Conservation (phyloP, 306 rosid genomes). For the Ziziphus jujuba region DNA sequence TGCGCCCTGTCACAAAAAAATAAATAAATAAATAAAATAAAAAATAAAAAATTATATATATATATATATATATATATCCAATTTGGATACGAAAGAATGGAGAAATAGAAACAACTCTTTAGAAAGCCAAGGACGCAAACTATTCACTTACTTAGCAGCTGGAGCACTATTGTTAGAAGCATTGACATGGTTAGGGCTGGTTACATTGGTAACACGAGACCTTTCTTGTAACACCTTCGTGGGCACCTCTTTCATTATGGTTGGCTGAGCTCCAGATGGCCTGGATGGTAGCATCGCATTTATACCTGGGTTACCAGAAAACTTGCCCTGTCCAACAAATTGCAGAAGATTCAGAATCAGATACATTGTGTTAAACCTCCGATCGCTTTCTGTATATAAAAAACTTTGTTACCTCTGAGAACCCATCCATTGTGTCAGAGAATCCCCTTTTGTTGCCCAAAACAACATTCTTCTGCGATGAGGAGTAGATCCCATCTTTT, state of each 20-base stretch:
- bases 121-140: neutral
- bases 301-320: conserved; percentile 53
- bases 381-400: conserved; percentile 32
- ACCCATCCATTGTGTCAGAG: conserved; percentile 76
- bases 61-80: conserved; percentile 4
- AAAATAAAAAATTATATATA: too few species aligned
- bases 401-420: conserved; percentile 53
- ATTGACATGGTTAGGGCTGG: conserved; percentile 42
- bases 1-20: conserved; percentile 72
- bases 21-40: too few species aligned
- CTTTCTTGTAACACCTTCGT: conserved; percentile 61
- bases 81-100: neutral
- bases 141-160: conserved; percentile 75
- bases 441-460: conserved; percentile 90
- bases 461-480: conserved; percentile 56
- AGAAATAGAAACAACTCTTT: neutral
- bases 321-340: conserved; percentile 60
- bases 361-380: conserved; percentile 36
- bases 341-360: conserved; percentile 36
- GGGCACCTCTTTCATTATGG: conserved; percentile 51
- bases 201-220: conserved; percentile 55
- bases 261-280: conserved; percentile 59
- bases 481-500: conserved; percentile 62
- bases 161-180: conserved; percentile 60
- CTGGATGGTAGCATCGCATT: conserved; percentile 60